Conservation (phyloP, 129 eudicot species). For the Dittrichia graveolens region DNA sequence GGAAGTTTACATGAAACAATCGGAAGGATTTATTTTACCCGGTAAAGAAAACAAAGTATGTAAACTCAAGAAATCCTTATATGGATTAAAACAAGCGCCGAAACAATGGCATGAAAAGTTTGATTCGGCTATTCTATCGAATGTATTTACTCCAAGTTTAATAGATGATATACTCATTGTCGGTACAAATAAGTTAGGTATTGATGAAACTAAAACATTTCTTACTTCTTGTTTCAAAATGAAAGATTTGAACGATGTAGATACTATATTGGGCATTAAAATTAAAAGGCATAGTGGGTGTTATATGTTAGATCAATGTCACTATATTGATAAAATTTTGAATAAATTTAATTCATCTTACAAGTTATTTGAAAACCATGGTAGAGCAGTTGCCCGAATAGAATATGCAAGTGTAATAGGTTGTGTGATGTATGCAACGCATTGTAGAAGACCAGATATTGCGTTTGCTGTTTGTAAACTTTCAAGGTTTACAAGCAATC, state of each 20-base stretch:
- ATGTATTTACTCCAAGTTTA: constrained; percentile 12
- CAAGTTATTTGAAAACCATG: neutral
- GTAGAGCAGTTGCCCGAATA: neutral
- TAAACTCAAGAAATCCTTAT: neutral
- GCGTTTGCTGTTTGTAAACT: neutral
- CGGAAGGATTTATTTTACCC: neutral
- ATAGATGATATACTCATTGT: neutral
- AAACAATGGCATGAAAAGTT: constrained; percentile 18
- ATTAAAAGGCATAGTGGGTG: neutral
- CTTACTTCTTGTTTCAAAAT: neutral
- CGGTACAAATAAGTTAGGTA: neutral
- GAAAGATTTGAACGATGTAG: neutral
- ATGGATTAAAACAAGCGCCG: neutral
- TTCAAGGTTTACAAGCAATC: constrained; percentile 10
- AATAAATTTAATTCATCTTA: neutral
- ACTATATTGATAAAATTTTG: neutral
- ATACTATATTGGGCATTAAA: neutral
- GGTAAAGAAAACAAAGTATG: neutral
- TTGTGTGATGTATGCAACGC: neutral
- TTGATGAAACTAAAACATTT: neutral
- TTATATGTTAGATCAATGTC: constrained; percentile 7
- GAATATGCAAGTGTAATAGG: neutral
- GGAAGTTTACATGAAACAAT: constrained; percentile 9
- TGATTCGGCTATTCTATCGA: neutral
- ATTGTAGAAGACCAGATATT: neutral